Percentiles rank a stretch among this genome's conserved stretches.
phyloP scores from a whole-genome alignment of 1,139 yeast genomes.

The Pichia sp. region DNA sequence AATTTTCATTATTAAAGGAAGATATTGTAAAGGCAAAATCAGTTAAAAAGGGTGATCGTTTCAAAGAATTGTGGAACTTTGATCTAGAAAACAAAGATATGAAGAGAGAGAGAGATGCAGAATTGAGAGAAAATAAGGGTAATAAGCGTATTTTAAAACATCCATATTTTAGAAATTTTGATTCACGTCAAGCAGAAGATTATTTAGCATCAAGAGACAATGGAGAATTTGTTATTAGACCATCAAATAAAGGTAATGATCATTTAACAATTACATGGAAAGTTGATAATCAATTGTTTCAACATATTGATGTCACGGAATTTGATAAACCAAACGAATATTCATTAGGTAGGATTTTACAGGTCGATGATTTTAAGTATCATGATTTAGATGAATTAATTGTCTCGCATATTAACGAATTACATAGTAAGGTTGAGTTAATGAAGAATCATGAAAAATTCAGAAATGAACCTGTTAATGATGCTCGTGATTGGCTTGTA shows the following conservation, averaged over 20 bases:
- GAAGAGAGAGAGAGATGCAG: conserved; percentile 33
- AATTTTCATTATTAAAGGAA: conserved; percentile 59
- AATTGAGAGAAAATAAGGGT: conserved; percentile 40
- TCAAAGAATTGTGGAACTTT: conserved; percentile 74
- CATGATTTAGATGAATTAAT: conserved; percentile 90
- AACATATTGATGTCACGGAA: conserved; percentile 84
- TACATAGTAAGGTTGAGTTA: conserved; percentile 78
- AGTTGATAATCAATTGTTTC: conserved; percentile 83
- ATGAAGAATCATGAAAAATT: conserved; percentile 85
- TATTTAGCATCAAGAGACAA: conserved; percentile 80
- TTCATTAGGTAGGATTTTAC: conserved; percentile 54
- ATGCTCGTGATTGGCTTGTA: conserved; percentile 81
- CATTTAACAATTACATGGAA: conserved; percentile 96
- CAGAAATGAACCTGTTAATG: conserved; percentile 72
- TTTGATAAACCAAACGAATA: conserved; percentile 57
- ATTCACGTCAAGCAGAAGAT: conserved; percentile 85
- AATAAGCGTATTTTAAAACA: conserved; percentile 75
- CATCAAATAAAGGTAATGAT: conserved; percentile 83
- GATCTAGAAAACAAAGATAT: conserved; percentile 68
- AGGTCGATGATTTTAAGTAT: conserved; percentile 61
- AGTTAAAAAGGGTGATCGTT: conserved; percentile 44
- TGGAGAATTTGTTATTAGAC: conserved; percentile 92
- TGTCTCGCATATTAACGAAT: conserved; percentile 79
- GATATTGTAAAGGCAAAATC: conserved; percentile 56
- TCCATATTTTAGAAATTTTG: conserved; percentile 82